Evolutionary conservation across 768 basidiomycete genomes (phyloP), one percentile per base, ranked within the genome.

Genomic region (Nidularia pulvinata): DNA sequence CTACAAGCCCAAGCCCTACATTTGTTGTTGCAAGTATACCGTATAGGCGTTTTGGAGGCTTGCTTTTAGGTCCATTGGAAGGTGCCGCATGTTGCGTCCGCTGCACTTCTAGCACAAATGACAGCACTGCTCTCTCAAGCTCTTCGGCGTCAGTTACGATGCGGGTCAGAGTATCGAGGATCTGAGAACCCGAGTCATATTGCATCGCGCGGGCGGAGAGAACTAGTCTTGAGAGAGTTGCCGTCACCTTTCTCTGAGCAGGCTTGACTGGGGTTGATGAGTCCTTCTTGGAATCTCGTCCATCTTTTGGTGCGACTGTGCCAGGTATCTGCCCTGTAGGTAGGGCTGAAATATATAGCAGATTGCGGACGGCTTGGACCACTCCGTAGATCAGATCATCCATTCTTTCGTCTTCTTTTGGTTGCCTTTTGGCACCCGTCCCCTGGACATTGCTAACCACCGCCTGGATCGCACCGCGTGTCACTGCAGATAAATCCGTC

Each of bases 141-240:
- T 91, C 90, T 49, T 85, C 80, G 1, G 89, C 88, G 61, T 91
- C 90, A 5, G 83, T 78, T 61, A 89, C 85, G 55, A 91, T 88
- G 37, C 90, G 83, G 57, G 76, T 81, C 1, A 85, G 75, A 11
- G 87, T 88, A 55, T 89, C 85, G 9, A 77, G 67, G 4, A 83
- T 67, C 22, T 82, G 75, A 1, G 82, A 79, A 13, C 84, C 86
- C 0, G 88, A 86, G 61, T 92, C 88, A 55, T 90, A 91, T 61
- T 89, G 85, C 71, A 92, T 87, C 0, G 95, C 93, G 48, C 96
- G 88, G n/a, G 92, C 86, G 6, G 90, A 92, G 2, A 97, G 82
- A 33, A 96, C 91, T 32, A 98, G 77, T 65, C 95, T 89, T 16
- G 92, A 95, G 7, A 96, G 75, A 0, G 93, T 93, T 6, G 93